A percentile compares a stretch with the other conserved stretches of the same genome.
These are phyloP conservation scores for Rhododendron mucronatum DNA, from an alignment of 148 eudicot species.

Conservation along the genomic window DNA sequence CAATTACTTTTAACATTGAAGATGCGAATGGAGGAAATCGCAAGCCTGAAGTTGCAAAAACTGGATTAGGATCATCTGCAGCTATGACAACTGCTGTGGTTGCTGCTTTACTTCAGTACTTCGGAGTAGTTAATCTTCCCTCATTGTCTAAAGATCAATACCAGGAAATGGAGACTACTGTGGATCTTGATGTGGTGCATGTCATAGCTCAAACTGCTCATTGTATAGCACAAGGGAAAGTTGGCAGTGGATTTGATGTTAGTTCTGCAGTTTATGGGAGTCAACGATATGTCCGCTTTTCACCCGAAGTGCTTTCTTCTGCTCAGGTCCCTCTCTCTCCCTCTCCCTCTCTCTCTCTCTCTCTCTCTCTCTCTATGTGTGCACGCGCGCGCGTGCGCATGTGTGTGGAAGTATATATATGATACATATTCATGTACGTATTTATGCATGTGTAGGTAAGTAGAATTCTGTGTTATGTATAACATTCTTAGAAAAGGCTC, in stretches of 20 bases:
- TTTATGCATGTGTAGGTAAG: not conserved
- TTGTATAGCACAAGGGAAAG: slow-evolving; percentile 98
- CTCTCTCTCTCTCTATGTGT: slow-evolving; percentile 2
- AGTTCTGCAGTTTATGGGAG: slow-evolving; percentile 99
- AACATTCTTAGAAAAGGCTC: not conserved
- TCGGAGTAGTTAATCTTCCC: slow-evolving; percentile 70
- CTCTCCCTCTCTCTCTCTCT: not conserved
- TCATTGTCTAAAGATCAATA: slow-evolving; percentile 18
- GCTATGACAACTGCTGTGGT: slow-evolving; percentile 99
- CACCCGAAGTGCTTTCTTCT: slow-evolving; percentile 82
- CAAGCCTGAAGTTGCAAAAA: slow-evolving; percentile 98
- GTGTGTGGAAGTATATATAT: too few species aligned
- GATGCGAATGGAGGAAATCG: slow-evolving; percentile 47
- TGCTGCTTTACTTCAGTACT: slow-evolving; percentile 91
- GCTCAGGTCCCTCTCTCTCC: slow-evolving; percentile 66
- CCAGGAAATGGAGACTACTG: slow-evolving; percentile 20
- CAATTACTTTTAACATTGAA: slow-evolving; percentile 68
- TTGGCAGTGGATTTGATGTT: slow-evolving; percentile 98
- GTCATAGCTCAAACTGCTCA: slow-evolving; percentile 48
- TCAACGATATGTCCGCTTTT: slow-evolving; percentile 92
- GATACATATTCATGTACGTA: not conserved
- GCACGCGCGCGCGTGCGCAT: too few species aligned
- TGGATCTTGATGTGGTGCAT: slow-evolving; percentile 55
- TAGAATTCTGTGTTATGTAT: not conserved
- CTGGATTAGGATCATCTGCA: slow-evolving; percentile 98